Conservation (phyloP, 176 grass and related monocot species). For the Avena eriantha region DNA sequence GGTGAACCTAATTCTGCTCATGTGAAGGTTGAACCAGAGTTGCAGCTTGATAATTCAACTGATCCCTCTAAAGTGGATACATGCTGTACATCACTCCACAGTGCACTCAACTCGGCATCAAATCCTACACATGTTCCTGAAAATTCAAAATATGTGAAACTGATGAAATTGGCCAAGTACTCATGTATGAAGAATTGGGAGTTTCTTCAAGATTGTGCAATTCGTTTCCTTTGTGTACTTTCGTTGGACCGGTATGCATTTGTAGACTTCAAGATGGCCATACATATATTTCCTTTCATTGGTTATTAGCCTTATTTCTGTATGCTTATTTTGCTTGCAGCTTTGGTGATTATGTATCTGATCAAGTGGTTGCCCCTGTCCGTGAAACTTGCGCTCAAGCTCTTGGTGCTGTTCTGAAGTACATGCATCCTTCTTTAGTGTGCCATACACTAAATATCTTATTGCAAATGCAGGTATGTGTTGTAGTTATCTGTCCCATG, state of each 20-base stretch:
- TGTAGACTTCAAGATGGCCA: constrained; percentile 29
- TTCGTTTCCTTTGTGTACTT: constrained; percentile 96
- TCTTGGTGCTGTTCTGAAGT: constrained; percentile 95
- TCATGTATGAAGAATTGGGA: constrained; percentile 96
- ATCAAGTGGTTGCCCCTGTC: constrained; percentile 98
- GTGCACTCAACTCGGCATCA: constrained; percentile 38
- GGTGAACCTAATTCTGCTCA: constrained; percentile 49
- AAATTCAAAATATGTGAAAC: constrained; percentile 71
- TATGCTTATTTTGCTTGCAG: constrained; percentile 52
- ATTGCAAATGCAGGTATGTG: constrained; percentile 90
- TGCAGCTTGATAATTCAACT: constrained; percentile 46
- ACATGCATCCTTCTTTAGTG: constrained; percentile 95
- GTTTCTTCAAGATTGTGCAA: constrained; percentile 96
- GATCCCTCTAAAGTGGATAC: constrained; percentile 38
- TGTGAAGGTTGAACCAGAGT: constrained; percentile 66
- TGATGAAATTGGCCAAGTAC: constrained; percentile 74
- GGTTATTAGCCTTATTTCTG: constrained; percentile 27
- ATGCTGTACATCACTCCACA: constrained; percentile 39
- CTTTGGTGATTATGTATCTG: constrained; percentile 99
- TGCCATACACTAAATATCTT: constrained; percentile 87
- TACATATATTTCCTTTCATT: background rate
- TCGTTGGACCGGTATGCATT: constrained; percentile 91
- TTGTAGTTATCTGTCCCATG: constrained; percentile 36
- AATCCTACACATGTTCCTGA: constrained; percentile 52
- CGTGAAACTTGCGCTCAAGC: constrained; percentile 99